Evolutionary conservation across 495 filamentous ascomycete genomes (phyloP).

Genomic region (Lindgomyces ingoldianus): DNA sequence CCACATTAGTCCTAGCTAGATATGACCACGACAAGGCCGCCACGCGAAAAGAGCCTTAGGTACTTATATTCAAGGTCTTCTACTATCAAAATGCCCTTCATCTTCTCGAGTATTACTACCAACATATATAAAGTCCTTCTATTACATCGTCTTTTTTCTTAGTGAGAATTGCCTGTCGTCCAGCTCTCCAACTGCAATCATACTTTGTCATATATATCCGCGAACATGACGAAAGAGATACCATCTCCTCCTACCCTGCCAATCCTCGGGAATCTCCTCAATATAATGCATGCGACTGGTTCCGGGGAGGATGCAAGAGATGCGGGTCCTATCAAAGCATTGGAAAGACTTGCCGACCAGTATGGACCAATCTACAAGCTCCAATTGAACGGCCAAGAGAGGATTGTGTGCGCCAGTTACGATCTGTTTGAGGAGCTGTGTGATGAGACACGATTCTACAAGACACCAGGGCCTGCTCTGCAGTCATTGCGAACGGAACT

Average conservation of each 20-base stretch:
- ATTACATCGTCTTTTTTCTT: no score
- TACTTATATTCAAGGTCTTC: no score
- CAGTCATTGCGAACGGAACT: neutral
- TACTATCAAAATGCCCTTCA: no score
- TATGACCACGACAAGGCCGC: no score
- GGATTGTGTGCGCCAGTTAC: slow-evolving; percentile 17
- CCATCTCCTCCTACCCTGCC: slow-evolving; percentile 36
- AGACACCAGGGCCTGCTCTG: slow-evolving; percentile 6
- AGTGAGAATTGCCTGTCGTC: no score
- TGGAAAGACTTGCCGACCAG: slow-evolving; percentile 36
- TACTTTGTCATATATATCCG: no score
- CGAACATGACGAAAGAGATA: slow-evolving; percentile 22
- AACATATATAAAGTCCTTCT: no score
- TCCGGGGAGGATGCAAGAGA: slow-evolving; percentile 7
- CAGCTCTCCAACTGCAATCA: no score
- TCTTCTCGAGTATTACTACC: no score
- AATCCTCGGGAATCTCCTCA: slow-evolving; percentile 39
- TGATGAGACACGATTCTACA: slow-evolving; percentile 31
- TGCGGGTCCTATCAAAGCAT: slow-evolving; percentile 28
- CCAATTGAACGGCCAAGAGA: slow-evolving; percentile 5
- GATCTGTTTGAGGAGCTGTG: slow-evolving; percentile 30
- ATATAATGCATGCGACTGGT: slow-evolving; percentile 7
- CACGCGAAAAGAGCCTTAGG: no score
- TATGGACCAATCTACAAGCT: slow-evolving; percentile 40
- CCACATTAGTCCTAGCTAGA: no score